Evolutionary conservation across 2,329 filamentous ascomycete genomes (phyloP).

Genomic region (Calonectria crousiana): DNA sequence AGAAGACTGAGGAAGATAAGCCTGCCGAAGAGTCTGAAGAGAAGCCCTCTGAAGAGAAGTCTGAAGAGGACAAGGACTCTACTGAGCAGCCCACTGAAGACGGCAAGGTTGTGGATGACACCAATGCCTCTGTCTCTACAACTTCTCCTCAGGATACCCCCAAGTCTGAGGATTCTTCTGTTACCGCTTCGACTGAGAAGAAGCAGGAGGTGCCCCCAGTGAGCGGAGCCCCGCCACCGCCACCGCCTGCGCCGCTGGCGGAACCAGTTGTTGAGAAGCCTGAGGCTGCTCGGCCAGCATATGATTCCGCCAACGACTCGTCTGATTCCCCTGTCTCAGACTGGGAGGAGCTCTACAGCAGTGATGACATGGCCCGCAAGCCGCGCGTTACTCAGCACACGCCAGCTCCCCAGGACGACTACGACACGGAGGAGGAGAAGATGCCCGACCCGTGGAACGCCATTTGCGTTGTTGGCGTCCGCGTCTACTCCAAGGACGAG

Average conservation of each 20-base stretch:
- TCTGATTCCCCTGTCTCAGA: conserved; percentile 72
- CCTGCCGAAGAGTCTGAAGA: conserved; percentile 30
- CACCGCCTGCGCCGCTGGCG: conserved; percentile 21
- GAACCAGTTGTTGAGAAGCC: conserved; percentile 30
- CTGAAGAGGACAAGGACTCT: conserved; percentile 26
- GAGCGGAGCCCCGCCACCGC: conserved; percentile 40
- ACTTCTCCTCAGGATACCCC: conserved; percentile 49
- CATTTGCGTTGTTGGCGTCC: conserved; percentile 70
- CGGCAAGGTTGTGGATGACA: conserved; percentile 34
- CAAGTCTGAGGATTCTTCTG: conserved; percentile 45
- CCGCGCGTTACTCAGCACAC: conserved; percentile 56
- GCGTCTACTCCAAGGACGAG: conserved; percentile 71
- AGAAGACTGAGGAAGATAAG: conserved; percentile 3
- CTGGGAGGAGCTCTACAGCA: conserved; percentile 70
- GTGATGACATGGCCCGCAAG: conserved; percentile 68
- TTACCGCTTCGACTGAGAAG: conserved; percentile 37
- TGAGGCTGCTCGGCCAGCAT: conserved; percentile 43
- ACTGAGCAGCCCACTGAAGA: conserved; percentile 29
- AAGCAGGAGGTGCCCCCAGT: conserved; percentile 51
- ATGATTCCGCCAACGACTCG: conserved; percentile 65
- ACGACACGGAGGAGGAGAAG: conserved; percentile 69
- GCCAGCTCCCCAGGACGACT: conserved; percentile 51
- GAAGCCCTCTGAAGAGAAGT: conserved; percentile 26
- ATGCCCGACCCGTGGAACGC: conserved; percentile 72
- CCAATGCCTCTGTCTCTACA: conserved; percentile 46